Base-by-base conservation (phyloP, 805 yeast species). In the Vanderwaltozyma tropicalis region DNA sequence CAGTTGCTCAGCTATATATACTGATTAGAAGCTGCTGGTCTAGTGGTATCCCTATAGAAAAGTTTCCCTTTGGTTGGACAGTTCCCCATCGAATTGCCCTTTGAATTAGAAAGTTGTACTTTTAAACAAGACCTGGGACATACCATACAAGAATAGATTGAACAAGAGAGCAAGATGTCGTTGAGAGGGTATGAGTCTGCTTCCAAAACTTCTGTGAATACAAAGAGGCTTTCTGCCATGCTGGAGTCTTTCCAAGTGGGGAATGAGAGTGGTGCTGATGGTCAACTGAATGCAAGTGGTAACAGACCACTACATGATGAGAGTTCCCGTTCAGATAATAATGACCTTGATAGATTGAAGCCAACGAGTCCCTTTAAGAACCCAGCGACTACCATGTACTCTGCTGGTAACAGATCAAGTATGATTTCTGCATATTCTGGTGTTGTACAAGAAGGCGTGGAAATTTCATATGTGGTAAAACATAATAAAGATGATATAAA, bases 401-500 rank as follows among this genome's bases (percentile, higher is more conserved):
- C 43, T 1, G 41, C 39, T 13, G 46, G 44, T 3, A 40, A 44
- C 24, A 34, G 44, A 9, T 47, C 44, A 14, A 55, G 62, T 38
- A 47, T 52, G 45, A 43, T 52, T 19, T 57, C 62, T 4, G 43
- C 42, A 30, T 57, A 57, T 39, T 55, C 60, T 7, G 62, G 61
- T 12, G 52, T 55, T 11, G 44, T 55, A 2, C 59, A 55, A 26
- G 61, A 57, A 33, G 62, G 59, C 16, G 54, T 57, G 8, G 57
- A 51, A 13, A 47, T 56, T 2, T 52, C 61, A 3, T 56, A 52
- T 31, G 44, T 57, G n/a, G 8, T 18, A 34, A 24, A 13, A 28
- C 28, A n/a, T 13, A 19, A 22, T 38, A 28, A 6, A 17, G 29
- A 15, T 16, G 12, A 10, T 21, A 17, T 17, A 28, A 12, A n/a